Evolutionary conservation across 139 green algal genomes (phyloP).

Genomic region (Gonium pectorale): DNA sequence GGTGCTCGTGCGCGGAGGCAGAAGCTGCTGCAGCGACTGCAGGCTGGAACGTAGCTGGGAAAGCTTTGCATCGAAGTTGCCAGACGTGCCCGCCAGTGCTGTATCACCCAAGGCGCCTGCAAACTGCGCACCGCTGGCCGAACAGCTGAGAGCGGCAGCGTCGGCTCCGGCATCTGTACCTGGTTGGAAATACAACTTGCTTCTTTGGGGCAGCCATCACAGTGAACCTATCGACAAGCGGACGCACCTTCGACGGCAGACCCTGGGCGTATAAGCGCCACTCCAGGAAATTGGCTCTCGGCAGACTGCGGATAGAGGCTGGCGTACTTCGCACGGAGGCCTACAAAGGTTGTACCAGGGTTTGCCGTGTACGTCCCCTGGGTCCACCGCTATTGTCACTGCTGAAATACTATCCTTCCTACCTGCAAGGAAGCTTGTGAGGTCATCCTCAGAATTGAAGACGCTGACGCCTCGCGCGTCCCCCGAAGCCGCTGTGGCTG

Average conservation of each 20-base stretch:
- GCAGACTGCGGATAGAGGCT: constrained; percentile 4
- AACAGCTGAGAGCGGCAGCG: too few relatives aligned
- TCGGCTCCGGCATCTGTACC: too few relatives aligned
- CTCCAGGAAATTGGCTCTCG: neutral
- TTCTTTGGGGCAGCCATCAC: too few relatives aligned
- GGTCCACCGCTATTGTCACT: neutral
- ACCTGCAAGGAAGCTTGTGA: constrained; percentile 38
- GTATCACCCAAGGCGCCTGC: too few relatives aligned
- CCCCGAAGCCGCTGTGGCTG: too few relatives aligned
- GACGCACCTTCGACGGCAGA: too few relatives aligned
- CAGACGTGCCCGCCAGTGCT: neutral
- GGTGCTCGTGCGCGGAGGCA: constrained; percentile 20
- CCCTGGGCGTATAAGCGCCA: too few relatives aligned
- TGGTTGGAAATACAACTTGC: too few relatives aligned
- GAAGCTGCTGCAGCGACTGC: constrained; percentile 27
- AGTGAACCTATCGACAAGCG: too few relatives aligned
- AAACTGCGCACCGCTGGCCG: too few relatives aligned
- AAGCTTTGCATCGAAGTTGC: neutral
- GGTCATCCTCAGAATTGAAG: constrained; percentile 40
- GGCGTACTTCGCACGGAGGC: constrained; percentile 36
- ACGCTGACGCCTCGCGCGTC: constrained; percentile 15
- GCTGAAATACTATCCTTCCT: neutral
- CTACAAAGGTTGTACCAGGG: neutral
- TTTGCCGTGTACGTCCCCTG: neutral
- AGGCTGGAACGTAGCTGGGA: constrained; percentile 35